A percentile compares a stretch with the other conserved stretches of the same genome.
Evolutionary conservation across 768 basidiomycete genomes (phyloP).

Genomic region (Phlebiopsis flavidoalba): DNA sequence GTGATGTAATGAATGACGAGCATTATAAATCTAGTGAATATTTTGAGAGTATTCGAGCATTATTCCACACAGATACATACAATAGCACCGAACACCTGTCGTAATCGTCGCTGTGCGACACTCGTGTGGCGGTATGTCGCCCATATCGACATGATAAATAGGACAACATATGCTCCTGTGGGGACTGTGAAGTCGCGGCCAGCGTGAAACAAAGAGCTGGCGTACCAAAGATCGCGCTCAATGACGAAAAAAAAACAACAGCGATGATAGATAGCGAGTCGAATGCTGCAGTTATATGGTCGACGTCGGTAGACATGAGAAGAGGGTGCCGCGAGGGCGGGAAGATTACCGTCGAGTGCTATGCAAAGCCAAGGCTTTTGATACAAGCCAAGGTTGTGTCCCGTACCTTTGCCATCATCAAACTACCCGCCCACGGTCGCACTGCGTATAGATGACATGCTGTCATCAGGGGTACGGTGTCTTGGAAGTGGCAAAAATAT

Average conservation of each 20-base stretch:
- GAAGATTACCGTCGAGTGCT: too few relatives aligned
- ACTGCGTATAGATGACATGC: too few relatives aligned
- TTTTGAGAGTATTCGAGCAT: background rate
- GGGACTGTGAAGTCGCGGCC: background rate
- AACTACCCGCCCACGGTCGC: too few relatives aligned
- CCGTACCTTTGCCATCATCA: too few relatives aligned
- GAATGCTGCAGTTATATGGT: background rate
- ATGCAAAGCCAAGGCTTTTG: too few relatives aligned
- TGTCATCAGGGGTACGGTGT: too few relatives aligned
- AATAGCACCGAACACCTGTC: slow-evolving; percentile 15
- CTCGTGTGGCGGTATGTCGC: slow-evolving; percentile 10
- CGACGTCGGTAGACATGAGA: background rate
- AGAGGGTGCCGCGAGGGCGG: too few relatives aligned
- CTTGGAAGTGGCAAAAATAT: too few relatives aligned
- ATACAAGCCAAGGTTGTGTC: too few relatives aligned
- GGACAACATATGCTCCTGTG: slow-evolving; percentile 15
- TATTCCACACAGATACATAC: slow-evolving; percentile 8
- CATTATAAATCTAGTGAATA: slow-evolving; percentile 11
- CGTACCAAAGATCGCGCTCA: slow-evolving; percentile 1
- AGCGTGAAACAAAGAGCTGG: background rate
- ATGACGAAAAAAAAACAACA: background rate
- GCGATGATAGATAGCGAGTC: background rate
- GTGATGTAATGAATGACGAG: slow-evolving; percentile 16
- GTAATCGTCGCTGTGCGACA: slow-evolving; percentile 10
- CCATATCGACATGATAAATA: slow-evolving; percentile 20